Conservation (phyloP, 441 rosid genomes). For the Pelargonium exstipulatum region DNA sequence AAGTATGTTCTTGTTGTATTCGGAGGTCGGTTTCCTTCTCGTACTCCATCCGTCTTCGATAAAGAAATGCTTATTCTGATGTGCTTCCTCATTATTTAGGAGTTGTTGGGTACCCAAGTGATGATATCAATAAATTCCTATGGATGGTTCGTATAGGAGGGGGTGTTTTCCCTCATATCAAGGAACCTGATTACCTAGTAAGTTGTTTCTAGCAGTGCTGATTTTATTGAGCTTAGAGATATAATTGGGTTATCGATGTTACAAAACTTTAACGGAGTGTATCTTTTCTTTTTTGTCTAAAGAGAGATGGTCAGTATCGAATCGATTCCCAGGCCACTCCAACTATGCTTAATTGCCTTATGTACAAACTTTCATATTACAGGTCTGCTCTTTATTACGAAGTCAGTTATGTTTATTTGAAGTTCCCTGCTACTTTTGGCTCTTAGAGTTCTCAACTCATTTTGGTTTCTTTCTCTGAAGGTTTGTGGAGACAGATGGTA, state of each 20-base stretch:
- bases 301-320: slow-evolving; percentile 97
- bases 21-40: slow-evolving; percentile 65
- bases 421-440: slow-evolving; percentile 14
- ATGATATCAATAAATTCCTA: slow-evolving; percentile 94
- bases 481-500: slow-evolving; percentile 95
- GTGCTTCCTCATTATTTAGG: slow-evolving; percentile 41
- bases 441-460: slow-evolving; percentile 11
- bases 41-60: slow-evolving; percentile 9
- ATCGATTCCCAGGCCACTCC: slow-evolving; percentile 91
- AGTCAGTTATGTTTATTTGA: slow-evolving; percentile 6
- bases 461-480: slow-evolving; percentile 33
- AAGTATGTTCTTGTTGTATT: slow-evolving; percentile 97
- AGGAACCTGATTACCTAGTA: slow-evolving; percentile 97
- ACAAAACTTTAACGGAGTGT: neutral
- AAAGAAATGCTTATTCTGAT: slow-evolving; percentile 30
- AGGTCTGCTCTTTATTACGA: slow-evolving; percentile 41
- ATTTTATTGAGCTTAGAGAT: neutral
- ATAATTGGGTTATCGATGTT: slow-evolving; percentile 1
- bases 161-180: slow-evolving; percentile 96
- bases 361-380: slow-evolving; percentile 96
- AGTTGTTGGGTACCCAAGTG: slow-evolving; percentile 97
- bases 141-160: slow-evolving; percentile 99
- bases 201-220: slow-evolving; percentile 15
- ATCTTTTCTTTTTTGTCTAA: slow-evolving; percentile 19
- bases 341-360: slow-evolving; percentile 90